phyloP scores from a whole-genome alignment of 306 rosid species.

The Inga leiocalycina region DNA sequence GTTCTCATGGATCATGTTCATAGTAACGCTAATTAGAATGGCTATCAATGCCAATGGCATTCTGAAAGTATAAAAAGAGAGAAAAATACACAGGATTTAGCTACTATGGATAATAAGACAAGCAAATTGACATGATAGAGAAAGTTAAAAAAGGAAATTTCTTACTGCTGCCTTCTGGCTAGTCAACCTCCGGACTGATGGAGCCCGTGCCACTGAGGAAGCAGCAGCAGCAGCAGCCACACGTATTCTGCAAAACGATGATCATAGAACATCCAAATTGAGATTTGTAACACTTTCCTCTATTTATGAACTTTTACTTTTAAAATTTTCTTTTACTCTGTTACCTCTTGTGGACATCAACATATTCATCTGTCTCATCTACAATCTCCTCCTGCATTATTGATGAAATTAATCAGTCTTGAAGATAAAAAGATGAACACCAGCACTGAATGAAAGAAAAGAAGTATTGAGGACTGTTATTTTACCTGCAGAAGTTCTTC shows the following conservation, averaged over 20 bases:
- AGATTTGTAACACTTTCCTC: conserved; percentile 17
- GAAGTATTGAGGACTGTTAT: conserved; percentile 17
- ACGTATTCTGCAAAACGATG: conserved; percentile 72
- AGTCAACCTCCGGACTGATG: conserved; percentile 74
- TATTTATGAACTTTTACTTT: conserved; percentile 9
- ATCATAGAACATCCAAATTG: conserved; percentile 17
- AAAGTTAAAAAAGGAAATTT: not conserved
- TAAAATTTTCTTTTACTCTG: not conserved
- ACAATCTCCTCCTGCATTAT: conserved; percentile 89
- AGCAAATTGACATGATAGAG: not conserved
- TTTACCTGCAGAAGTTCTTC: conserved; percentile 97
- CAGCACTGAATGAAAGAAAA: not conserved
- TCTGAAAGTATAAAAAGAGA: not conserved
- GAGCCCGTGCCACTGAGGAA: conserved; percentile 86
- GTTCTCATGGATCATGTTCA: not conserved
- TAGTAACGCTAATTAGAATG: not conserved
- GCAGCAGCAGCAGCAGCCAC: conserved; percentile 99
- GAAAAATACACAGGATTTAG: not conserved
- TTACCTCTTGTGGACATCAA: conserved; percentile 97
- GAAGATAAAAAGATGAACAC: not conserved
- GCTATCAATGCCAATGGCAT: not conserved
- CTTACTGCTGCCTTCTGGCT: conserved; percentile 65
- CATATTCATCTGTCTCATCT: conserved; percentile 96
- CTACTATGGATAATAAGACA: not conserved
- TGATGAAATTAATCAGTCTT: conserved; percentile 25